Conservation (phyloP, 768 basidiomycete genomes). For the Psilocybe sp. region DNA sequence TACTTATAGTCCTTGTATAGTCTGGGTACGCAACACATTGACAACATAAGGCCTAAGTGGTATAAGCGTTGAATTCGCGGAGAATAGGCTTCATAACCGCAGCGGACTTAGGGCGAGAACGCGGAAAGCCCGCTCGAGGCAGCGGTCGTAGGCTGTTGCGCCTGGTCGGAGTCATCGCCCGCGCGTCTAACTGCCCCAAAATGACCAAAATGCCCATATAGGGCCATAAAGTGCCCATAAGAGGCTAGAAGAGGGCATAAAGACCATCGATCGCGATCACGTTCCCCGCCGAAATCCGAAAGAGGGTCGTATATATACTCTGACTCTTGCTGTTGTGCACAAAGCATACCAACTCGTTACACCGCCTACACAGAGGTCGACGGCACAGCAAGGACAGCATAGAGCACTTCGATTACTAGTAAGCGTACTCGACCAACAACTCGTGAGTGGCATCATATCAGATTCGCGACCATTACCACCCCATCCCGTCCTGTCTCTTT, state of each 20-base stretch:
- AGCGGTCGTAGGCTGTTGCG: conserved; percentile 5
- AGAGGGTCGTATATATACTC: conserved; percentile 12
- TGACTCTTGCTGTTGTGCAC: not conserved
- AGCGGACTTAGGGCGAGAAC: conserved; percentile 12
- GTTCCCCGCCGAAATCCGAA: conserved; percentile 6
- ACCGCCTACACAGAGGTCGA: too few species aligned
- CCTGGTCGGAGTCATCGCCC: conserved; percentile 7
- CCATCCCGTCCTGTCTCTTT: too few species aligned
- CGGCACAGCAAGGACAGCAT: too few species aligned
- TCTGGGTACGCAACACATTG: too few species aligned
- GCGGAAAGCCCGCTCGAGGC: not conserved
- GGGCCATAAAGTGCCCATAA: not conserved
- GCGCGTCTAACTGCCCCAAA: not conserved
- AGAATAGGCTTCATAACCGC: not conserved
- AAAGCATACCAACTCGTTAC: not conserved
- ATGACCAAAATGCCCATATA: not conserved
- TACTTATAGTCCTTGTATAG: too few species aligned
- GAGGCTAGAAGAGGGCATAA: not conserved
- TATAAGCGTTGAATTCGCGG: not conserved
- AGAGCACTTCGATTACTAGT: too few species aligned
- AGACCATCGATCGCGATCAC: conserved; percentile 9
- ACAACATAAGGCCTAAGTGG: too few species aligned
- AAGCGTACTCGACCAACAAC: too few species aligned
- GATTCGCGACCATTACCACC: too few species aligned
- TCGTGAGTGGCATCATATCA: too few species aligned